phyloP scores from a whole-genome alignment of 345 rosid genomes.

The Eucalyptus regnans region DNA sequence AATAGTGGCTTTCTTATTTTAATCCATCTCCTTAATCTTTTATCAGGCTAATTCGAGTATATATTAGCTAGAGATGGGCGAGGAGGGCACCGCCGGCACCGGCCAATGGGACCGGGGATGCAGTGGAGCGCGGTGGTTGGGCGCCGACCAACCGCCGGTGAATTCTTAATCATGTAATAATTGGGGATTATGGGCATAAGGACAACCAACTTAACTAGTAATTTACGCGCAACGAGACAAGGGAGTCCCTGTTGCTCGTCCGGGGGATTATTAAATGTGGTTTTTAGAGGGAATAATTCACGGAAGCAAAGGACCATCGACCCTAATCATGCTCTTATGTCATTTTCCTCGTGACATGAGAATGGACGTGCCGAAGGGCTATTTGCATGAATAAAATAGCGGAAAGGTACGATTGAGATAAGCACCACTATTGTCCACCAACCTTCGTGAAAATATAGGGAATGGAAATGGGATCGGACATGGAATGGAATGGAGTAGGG shows the following conservation, averaged over 20 bases:
- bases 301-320: not conserved
- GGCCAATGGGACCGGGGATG: conserved; percentile 20
- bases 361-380: not conserved
- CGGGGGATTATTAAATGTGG: not conserved
- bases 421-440: not conserved
- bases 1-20: not conserved
- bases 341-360: not conserved
- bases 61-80: not conserved
- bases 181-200: conserved; percentile 22
- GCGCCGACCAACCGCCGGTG: conserved; percentile 41
- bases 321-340: not conserved
- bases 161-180: conserved; percentile 5
- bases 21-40: not conserved
- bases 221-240: conserved; percentile 1
- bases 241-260: not conserved
- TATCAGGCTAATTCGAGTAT: not conserved
- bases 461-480: not conserved
- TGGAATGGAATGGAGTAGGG: too few relatives aligned
- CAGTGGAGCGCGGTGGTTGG: conserved; percentile 4
- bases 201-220: conserved; percentile 17
- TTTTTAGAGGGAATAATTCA: not conserved
- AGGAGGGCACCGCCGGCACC: conserved; percentile 24
- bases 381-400: not conserved
- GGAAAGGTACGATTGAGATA: not conserved
- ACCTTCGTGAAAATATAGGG: not conserved